phyloP scores from a whole-genome alignment of 495 filamentous ascomycete genomes.

The Daldinia decipiens region DNA sequence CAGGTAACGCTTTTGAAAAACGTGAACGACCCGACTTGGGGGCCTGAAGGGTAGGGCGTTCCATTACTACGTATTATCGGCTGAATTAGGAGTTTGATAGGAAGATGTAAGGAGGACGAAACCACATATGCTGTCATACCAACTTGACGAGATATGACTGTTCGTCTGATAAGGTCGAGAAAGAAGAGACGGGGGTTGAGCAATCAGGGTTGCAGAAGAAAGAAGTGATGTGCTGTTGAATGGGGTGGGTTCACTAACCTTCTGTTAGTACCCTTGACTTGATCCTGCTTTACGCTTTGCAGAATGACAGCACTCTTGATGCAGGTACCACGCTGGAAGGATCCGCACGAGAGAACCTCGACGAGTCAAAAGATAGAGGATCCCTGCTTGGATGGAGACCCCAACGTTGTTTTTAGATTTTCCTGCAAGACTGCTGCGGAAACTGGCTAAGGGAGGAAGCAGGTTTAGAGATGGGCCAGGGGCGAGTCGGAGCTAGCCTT shows the following conservation, averaged over 20 bases:
- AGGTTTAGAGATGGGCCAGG: slow-evolving; percentile 10
- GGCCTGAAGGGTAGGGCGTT: slow-evolving; percentile 41
- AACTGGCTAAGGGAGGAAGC: slow-evolving; percentile 22
- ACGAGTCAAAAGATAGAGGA: slow-evolving; percentile 24
- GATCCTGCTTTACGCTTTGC: slow-evolving; percentile 38
- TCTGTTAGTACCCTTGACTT: slow-evolving; percentile 28
- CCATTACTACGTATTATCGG: slow-evolving; percentile 42
- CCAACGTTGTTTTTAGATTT: slow-evolving; percentile 20
- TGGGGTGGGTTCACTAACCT: slow-evolving; percentile 38
- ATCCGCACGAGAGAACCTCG: slow-evolving; percentile 37
- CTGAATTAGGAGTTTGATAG: slow-evolving; percentile 31
- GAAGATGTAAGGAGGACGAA: slow-evolving; percentile 28
- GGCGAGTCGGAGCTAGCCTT: slow-evolving; percentile 29
- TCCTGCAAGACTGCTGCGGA: slow-evolving; percentile 20
- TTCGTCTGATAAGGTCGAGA: slow-evolving; percentile 43
- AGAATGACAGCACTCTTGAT: slow-evolving; percentile 40
- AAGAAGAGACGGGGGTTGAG: slow-evolving; percentile 38
- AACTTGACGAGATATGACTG: slow-evolving; percentile 24
- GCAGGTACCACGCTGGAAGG: slow-evolving; percentile 41
- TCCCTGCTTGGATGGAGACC: slow-evolving; percentile 17
- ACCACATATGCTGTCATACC: slow-evolving; percentile 41
- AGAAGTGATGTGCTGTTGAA: slow-evolving; percentile 39
- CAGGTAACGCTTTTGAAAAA: slow-evolving; percentile 52
- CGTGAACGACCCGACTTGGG: slow-evolving; percentile 48
- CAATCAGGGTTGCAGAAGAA: slow-evolving; percentile 43